These are phyloP conservation scores for Silybum marianum DNA, from an alignment of 129 eudicot species.

Conservation along the genomic window DNA sequence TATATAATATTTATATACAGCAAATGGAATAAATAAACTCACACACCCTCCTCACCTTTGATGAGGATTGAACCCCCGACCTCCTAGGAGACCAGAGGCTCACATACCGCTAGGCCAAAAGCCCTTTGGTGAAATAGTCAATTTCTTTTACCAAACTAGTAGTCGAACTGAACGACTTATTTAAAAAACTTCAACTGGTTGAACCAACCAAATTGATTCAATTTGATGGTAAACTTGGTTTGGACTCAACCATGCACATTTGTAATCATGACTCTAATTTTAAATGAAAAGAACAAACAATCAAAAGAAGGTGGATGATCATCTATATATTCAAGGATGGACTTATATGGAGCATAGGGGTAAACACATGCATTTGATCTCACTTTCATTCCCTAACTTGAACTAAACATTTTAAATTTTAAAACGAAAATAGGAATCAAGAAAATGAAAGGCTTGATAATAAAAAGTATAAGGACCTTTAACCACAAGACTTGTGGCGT, in stretches of 20 bases:
- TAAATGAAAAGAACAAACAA: neutral
- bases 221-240: neutral
- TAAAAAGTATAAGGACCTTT: conserved; percentile 14
- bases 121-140: too few species aligned
- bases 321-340: neutral
- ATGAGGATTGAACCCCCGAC: too few species aligned
- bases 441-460: neutral
- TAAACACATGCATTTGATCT: too few species aligned
- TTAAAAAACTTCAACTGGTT: neutral
- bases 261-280: neutral
- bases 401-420: neutral
- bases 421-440: neutral
- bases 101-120: too few species aligned
- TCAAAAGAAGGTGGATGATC: neutral
- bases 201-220: neutral
- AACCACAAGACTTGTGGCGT: neutral
- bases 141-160: too few species aligned
- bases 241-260: neutral
- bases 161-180: too few species aligned
- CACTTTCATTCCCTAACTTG: too few species aligned
- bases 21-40: too few species aligned
- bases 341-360: neutral
- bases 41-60: too few species aligned
- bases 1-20: too few species aligned
- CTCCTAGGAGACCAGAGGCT: too few species aligned